Evolutionary conservation across 31 red algal genomes (phyloP).

Genomic region (Odonthalia washingtoniensis): DNA sequence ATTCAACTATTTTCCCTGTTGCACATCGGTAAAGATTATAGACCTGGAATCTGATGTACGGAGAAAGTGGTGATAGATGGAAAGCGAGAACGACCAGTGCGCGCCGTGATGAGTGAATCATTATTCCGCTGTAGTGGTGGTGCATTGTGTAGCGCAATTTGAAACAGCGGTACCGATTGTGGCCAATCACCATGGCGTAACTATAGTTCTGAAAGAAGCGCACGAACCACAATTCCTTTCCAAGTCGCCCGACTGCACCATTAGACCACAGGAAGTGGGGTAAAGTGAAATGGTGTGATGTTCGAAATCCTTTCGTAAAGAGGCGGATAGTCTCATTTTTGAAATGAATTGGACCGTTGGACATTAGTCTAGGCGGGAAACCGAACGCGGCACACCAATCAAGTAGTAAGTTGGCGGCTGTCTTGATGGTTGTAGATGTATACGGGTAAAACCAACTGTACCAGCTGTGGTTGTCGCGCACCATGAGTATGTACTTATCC

Average conservation of each 20-base stretch:
- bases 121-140: neutral
- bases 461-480: conserved; percentile 4
- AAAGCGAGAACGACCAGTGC: neutral
- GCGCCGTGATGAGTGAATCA: neutral
- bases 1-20: neutral
- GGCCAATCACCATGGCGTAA: conserved; percentile 35
- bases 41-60: neutral
- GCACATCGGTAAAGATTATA: neutral
- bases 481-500: conserved; percentile 2
- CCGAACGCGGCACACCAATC: neutral
- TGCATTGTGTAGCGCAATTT: conserved; percentile 46
- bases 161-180: neutral
- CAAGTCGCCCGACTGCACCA: conserved; percentile 40
- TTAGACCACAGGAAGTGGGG: conserved; percentile 37
- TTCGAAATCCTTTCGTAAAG: neutral
- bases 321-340: neutral
- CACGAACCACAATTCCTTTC: conserved; percentile 15
- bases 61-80: neutral
- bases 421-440: neutral
- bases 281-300: conserved; percentile 34
- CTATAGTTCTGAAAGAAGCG: conserved; percentile 32
- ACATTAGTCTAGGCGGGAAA: neutral
- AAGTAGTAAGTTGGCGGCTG: neutral
- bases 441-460: neutral
- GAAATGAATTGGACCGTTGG: neutral